Base-by-base conservation (phyloP, 2,329 filamentous ascomycete genomes). In the Ophioceras dolichostomum region DNA sequence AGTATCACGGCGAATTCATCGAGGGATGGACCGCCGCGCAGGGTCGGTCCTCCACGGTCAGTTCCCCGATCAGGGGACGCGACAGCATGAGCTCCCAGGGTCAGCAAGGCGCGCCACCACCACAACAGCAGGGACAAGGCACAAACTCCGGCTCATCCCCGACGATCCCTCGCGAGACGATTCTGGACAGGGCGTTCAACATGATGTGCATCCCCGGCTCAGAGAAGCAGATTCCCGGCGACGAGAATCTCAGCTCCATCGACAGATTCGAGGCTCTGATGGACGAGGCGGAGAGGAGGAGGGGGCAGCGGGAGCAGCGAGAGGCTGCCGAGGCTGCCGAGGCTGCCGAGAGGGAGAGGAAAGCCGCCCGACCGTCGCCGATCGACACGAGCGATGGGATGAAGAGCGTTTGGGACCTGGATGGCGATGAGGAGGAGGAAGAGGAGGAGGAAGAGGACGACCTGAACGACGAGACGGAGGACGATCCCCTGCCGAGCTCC, bases 231-330 rank as follows among this genome's bases (percentile, higher is more conserved):
- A 46, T 64, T 2, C 65, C 68, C 1, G 74, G 74, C 4, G 73
- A 77, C 42, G 73, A 78, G 45, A 76, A 78, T 41, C 57, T 79
- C 13, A 79, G 68, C 45, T 80, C 76, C 1, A 61, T 80, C 22
- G 76, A 75, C 9, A 65, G 73, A 17, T 81, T 80, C 38, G 76
- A 80, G 37, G 76, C 75, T 3, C 53, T 81, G 31, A 80, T 81
- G 76, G 61, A 65, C 17, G 71, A 79, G 45, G 61, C 61, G 16
- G 76, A 80, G 28, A 63, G 67, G 39, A 68, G 64, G 36, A 57
- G 62, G 39, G 59, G 58, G 45, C 58, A 59, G 34, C 57, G 57
- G 20, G 57, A 62, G 30, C 55, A 58, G 8, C 48, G 52, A 17
- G 49, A 50, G 36, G 40, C n/a, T n/a, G n/a, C n/a, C n/a, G n/a